A percentile compares a stretch with the other conserved stretches of the same genome.
These are phyloP conservation scores for Geum urbanum DNA, from an alignment of 306 rosid genomes.

Conservation along the genomic window DNA sequence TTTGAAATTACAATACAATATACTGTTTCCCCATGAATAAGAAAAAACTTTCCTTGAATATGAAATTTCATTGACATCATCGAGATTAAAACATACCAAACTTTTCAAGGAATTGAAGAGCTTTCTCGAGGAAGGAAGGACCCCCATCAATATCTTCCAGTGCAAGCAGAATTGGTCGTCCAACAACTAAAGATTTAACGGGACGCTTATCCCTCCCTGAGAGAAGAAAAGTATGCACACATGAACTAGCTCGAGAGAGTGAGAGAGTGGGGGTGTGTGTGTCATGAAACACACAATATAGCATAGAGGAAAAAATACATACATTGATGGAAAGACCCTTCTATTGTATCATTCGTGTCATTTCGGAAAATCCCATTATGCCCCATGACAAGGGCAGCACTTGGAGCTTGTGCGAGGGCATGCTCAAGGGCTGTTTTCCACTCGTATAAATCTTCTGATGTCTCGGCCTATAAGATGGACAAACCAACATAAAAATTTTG, in stretches of 20 bases:
- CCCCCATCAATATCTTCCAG: slow-evolving; percentile 99
- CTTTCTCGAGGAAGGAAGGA: slow-evolving; percentile 97
- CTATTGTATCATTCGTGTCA: slow-evolving; percentile 76
- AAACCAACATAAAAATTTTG: slow-evolving; percentile 3
- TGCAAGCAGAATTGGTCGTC: slow-evolving; percentile 96
- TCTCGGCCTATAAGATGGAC: slow-evolving; percentile 68
- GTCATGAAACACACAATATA: slow-evolving; percentile 15
- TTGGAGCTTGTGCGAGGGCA: slow-evolving; percentile 98
- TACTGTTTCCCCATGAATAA: neutral
- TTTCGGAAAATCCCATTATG: slow-evolving; percentile 89
- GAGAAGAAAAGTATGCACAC: slow-evolving; percentile 11
- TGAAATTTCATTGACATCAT: neutral
- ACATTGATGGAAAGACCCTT: slow-evolving; percentile 96
- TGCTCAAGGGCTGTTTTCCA: slow-evolving; percentile 97
- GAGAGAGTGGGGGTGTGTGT: neutral
- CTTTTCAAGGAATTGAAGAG: slow-evolving; percentile 86
- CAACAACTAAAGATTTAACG: slow-evolving; percentile 92
- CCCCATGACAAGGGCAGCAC: slow-evolving; percentile 98
- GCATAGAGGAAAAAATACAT: slow-evolving; percentile 27
- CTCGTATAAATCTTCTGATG: slow-evolving; percentile 88
- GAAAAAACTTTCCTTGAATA: neutral
- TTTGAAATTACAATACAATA: no score
- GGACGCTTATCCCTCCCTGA: slow-evolving; percentile 96
- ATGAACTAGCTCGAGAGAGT: slow-evolving; percentile 16
- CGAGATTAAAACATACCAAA: slow-evolving; percentile 54